Evolutionary conservation across 1,139 yeast genomes (phyloP), one percentile per base, ranked within the genome.

Genomic region (Meyerozyma smithsonii): DNA sequence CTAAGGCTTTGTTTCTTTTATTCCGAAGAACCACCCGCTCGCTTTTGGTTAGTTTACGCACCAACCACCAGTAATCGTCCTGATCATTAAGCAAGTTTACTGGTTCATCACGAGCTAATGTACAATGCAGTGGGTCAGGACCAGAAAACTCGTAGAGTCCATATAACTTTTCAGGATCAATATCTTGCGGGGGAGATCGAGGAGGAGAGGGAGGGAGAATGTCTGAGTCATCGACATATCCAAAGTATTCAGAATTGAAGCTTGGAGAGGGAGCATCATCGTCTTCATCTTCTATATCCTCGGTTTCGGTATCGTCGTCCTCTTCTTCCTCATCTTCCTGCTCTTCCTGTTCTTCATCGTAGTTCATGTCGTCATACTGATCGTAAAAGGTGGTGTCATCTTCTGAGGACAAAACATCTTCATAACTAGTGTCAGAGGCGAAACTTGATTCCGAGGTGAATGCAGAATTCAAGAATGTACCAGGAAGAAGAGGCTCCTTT

Each of bases 31-130:
- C 28, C 3, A 52, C 48, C n/a, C 69, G 50, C 46, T 71, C 75
- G 14, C 52, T 51, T 41, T 62, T 66, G 36, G 73, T 70, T 42
- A 81, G 70, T 49, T 87, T 79, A 44, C 81, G 74, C 21, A 92
- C 90, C 11, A 90, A 66, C 98, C 98, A 92, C 98, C 98, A 92
- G 64, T 92, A 92, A 44, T 88, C 78, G 60, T 92, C 97, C 42
- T 85, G 81, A 55, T 92, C 98, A 54, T 89, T 90, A 28, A 92
- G 64, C 26, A 92, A 66, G 36, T 77, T 69, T 46, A 94, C 92
- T 1, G 95, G 82, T 53, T 89, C 96, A 52, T 94, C 94, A 51
- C 88, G 79, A 20, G 69, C 60, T 7, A 92, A 73, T 39, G 84
- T 80, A 47, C 96, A 86, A 63, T 92, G 98, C 40, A 95, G 89